A percentile compares a stretch with the other conserved stretches of the same genome.
These are phyloP conservation scores for Cryptosporidium ubiquitum DNA, from an alignment of 169 alveolate species.

Conservation along the genomic window DNA sequence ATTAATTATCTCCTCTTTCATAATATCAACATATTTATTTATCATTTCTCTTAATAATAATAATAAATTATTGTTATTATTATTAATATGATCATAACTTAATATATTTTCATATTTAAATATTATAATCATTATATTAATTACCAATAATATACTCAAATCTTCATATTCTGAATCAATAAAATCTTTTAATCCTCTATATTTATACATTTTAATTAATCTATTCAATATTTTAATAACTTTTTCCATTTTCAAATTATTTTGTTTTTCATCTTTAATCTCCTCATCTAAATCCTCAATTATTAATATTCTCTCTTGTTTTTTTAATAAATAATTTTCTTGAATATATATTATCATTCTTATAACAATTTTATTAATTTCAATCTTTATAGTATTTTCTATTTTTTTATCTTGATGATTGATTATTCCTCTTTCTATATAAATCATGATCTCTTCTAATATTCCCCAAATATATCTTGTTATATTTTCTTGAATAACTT, in stretches of 20 bases:
- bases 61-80: slow-evolving; percentile 50
- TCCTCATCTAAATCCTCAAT: neutral
- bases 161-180: slow-evolving; percentile 35
- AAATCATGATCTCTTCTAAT: neutral
- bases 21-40: neutral
- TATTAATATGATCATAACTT: slow-evolving; percentile 45
- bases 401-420: slow-evolving; percentile 53
- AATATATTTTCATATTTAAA: slow-evolving; percentile 64
- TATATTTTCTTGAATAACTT: neutral
- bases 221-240: neutral
- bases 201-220: slow-evolving; percentile 23
- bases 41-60: slow-evolving; percentile 73
- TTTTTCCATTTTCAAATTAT: neutral
- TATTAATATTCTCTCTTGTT: neutral
- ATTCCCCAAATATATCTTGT: slow-evolving; percentile 2
- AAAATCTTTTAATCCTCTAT: neutral
- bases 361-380: slow-evolving; percentile 42
- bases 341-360: slow-evolving; percentile 25
- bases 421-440: slow-evolving; percentile 65
- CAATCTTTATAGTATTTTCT: slow-evolving; percentile 7
- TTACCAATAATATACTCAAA: slow-evolving; percentile 39
- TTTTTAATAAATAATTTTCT: neutral
- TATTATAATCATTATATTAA: slow-evolving; percentile 51
- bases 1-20: neutral
- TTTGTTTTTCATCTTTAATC: neutral